phyloP scores from a whole-genome alignment of 148 eudicot genomes.

The Rhododendron henanense region DNA sequence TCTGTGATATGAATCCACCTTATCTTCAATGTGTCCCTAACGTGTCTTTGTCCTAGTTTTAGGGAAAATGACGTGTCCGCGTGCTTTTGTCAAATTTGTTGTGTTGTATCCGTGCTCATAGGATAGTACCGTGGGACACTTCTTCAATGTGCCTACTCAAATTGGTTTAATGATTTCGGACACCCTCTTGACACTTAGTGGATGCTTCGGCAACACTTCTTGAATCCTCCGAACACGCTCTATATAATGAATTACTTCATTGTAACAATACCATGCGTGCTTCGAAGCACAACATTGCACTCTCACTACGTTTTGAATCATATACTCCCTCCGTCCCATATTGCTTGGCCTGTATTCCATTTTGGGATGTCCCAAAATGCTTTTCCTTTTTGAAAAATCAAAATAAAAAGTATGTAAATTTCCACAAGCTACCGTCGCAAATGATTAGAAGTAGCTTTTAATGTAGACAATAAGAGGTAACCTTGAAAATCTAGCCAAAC shows the following conservation, averaged over 20 bases:
- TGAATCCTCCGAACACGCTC: not conserved
- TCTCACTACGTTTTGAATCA: not conserved
- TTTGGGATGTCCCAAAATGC: not conserved
- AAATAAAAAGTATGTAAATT: too few relatives aligned
- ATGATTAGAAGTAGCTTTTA: not conserved
- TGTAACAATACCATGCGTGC: not conserved
- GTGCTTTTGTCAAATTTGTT: not conserved
- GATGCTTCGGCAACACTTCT: not conserved
- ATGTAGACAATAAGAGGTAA: not conserved
- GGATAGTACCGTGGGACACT: not conserved
- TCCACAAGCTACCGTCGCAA: not conserved
- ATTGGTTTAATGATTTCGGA: not conserved
- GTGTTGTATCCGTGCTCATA: not conserved
- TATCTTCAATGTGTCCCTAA: not conserved
- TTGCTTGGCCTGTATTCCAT: not conserved
- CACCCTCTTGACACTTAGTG: not conserved
- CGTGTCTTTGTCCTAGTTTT: not conserved
- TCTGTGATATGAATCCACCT: too few relatives aligned
- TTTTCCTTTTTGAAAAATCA: not conserved
- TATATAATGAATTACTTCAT: not conserved
- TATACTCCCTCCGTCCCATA: too few relatives aligned
- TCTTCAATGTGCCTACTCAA: not conserved
- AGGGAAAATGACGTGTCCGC: not conserved
- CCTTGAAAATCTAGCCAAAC: not conserved
- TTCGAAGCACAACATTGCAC: not conserved